Evolutionary conservation across 2,329 filamentous ascomycete species (phyloP), one percentile per base, ranked within the genome.

Genomic region (Ilyonectria sp.): DNA sequence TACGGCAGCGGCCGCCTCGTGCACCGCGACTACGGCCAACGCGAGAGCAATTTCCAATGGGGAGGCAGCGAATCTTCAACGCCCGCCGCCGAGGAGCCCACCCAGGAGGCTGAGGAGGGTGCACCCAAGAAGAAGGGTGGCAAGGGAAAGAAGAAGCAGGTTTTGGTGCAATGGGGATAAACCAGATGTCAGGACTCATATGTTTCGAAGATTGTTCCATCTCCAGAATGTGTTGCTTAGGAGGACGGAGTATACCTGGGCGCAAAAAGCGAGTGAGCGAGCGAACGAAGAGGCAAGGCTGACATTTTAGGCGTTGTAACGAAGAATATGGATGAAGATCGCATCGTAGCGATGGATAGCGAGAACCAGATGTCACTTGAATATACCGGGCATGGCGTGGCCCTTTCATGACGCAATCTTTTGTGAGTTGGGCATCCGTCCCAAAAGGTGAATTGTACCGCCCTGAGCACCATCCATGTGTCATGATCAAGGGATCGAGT

Each of bases 141-240:
- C 4, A 87, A 87, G 66, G 87, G 90, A 79, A 86, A 85, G 19
- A 90, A 90, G 77, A 91, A 90, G 77, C 75, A 89, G 76, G 87
- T 91, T 8, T 78, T 91, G 55, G 87, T 89, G 47, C 86, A 88
- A 74, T 91, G 89, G 89, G 89, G 89, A 23, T 90, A 77, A 75
- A 33, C 10, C 5, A 26, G 29, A 52, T 50, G 23, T 11, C 26
- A 13, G 11, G 19, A 17, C 23, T 8, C 26, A 10, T 35, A 15
- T 21, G n/a, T 23, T 35, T 35, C 29, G 29, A 21, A 53, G 50
- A 37, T 35, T 19, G 29, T 21, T 15, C n/a, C 6, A 53, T 21
- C 6, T 53, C 29, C 50, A 21, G 31, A 53, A 6, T 35, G 10
- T 35, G 33, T 29, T 21, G 50, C 31, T 19, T 35, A 15, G 40